phyloP scores from a whole-genome alignment of 768 basidiomycete genomes.

The Tephrocybe rancida region DNA sequence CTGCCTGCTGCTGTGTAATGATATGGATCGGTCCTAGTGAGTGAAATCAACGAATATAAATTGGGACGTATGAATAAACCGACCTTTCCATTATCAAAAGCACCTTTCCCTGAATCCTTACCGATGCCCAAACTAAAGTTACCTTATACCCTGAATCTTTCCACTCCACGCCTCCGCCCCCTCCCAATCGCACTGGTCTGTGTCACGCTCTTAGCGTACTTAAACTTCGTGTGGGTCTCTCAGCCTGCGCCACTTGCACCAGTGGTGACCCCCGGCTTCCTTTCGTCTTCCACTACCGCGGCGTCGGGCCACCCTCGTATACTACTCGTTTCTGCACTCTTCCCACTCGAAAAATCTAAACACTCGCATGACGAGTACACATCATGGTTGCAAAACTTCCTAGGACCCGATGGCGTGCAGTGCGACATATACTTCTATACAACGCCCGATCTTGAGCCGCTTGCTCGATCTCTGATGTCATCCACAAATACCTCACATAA shows the following conservation, averaged over 20 bases:
- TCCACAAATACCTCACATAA: not conserved
- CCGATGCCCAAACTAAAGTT: no score
- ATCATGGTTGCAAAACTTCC: slow-evolving; percentile 46
- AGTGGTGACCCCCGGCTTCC: not conserved
- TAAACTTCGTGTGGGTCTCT: not conserved
- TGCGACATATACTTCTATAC: slow-evolving; percentile 57
- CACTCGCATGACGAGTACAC: slow-evolving; percentile 47
- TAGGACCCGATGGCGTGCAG: slow-evolving; percentile 40
- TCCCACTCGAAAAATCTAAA: slow-evolving; percentile 51
- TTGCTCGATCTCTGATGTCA: slow-evolving; percentile 24
- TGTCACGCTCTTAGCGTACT: not conserved
- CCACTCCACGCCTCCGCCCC: not conserved
- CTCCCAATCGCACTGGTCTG: not conserved
- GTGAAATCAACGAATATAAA: no score
- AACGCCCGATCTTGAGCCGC: slow-evolving; percentile 35
- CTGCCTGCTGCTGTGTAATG: no score
- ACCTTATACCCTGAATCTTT: no score
- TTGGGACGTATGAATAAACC: no score
- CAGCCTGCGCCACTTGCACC: not conserved
- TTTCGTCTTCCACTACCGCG: not conserved
- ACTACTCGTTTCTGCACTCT: slow-evolving; percentile 58
- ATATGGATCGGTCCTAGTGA: no score
- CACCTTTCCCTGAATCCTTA: no score
- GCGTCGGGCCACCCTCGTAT: no score
- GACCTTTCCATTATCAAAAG: no score